These are phyloP conservation scores for Penicillium nucicola DNA, from an alignment of 495 filamentous ascomycete species.

Conservation along the genomic window DNA sequence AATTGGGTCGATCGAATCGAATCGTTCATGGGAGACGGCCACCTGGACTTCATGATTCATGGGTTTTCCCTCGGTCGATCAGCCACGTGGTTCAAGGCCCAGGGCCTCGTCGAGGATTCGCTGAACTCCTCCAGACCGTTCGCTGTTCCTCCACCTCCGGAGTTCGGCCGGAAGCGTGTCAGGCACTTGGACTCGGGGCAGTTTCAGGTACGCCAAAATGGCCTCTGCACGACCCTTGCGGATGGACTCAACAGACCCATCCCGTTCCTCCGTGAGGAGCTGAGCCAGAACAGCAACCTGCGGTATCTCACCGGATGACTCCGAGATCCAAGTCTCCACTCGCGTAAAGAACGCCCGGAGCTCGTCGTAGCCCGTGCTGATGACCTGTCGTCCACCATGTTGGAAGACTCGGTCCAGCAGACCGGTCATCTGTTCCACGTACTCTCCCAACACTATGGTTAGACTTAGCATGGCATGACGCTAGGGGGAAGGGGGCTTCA, in stretches of 20 bases:
- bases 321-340: slow-evolving; percentile 27
- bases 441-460: slow-evolving; percentile 29
- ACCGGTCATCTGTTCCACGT: slow-evolving; percentile 31
- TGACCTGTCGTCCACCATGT: slow-evolving; percentile 37
- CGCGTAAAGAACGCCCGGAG: slow-evolving; percentile 38
- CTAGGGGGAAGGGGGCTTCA: slow-evolving; percentile 30
- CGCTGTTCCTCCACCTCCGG: slow-evolving; percentile 31
- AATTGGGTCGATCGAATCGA: no score
- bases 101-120: slow-evolving; percentile 38
- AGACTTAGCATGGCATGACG: slow-evolving; percentile 26
- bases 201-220: slow-evolving; percentile 31
- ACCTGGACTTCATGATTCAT: not conserved
- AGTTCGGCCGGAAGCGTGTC: slow-evolving; percentile 20
- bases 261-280: slow-evolving; percentile 33
- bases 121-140: slow-evolving; percentile 37
- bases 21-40: no score
- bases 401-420: slow-evolving; percentile 31
- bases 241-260: slow-evolving; percentile 38
- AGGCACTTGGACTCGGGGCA: slow-evolving; percentile 26
- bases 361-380: slow-evolving; percentile 42
- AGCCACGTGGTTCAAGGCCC: slow-evolving; percentile 26
- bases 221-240: slow-evolving; percentile 41
- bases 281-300: slow-evolving; percentile 27
- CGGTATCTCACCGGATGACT: slow-evolving; percentile 17
- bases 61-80: slow-evolving; percentile 13